Percentiles rank a stretch among this genome's conserved stretches.
phyloP scores from a whole-genome alignment of 441 rosid genomes.

The Erysimum pusillum region DNA sequence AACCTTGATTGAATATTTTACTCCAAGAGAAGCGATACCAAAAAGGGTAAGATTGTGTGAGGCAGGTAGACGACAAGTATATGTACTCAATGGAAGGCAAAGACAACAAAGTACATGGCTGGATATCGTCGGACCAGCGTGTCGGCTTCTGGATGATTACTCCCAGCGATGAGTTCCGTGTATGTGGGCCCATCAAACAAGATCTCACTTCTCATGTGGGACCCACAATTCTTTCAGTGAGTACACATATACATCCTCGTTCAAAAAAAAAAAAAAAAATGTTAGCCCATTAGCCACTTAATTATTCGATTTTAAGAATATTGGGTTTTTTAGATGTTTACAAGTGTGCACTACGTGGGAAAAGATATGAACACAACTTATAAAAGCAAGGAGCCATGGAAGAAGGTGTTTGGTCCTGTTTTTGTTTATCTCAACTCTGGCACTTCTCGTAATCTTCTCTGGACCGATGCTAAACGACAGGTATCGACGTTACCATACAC shows the following conservation, averaged over 20 bases:
- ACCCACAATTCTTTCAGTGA: too few species aligned
- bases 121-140: slow-evolving; percentile 54
- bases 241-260: too few species aligned
- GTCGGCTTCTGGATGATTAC: slow-evolving; percentile 70
- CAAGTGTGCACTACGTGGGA: slow-evolving; percentile 78
- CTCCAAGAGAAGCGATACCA: too few species aligned
- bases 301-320: not conserved
- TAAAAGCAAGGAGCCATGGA: slow-evolving; percentile 71
- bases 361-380: slow-evolving; percentile 56
- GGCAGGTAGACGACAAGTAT: slow-evolving; percentile 66
- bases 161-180: slow-evolving; percentile 61
- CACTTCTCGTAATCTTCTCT: slow-evolving; percentile 47
- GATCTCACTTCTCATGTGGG: slow-evolving; percentile 71
- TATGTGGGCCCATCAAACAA: slow-evolving; percentile 66
- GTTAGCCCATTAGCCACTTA: too few species aligned
- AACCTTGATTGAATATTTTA: not conserved
- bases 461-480: slow-evolving; percentile 78
- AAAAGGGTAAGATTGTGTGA: not conserved
- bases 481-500: slow-evolving; percentile 42
- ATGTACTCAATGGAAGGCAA: slow-evolving; percentile 57
- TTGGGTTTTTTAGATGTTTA: slow-evolving; percentile 61
- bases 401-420: slow-evolving; percentile 81
- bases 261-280: too few species aligned
- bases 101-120: slow-evolving; percentile 62
- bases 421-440: slow-evolving; percentile 65